Base-by-base conservation (phyloP, 495 filamentous ascomycete species). In the Tuber borchii region DNA sequence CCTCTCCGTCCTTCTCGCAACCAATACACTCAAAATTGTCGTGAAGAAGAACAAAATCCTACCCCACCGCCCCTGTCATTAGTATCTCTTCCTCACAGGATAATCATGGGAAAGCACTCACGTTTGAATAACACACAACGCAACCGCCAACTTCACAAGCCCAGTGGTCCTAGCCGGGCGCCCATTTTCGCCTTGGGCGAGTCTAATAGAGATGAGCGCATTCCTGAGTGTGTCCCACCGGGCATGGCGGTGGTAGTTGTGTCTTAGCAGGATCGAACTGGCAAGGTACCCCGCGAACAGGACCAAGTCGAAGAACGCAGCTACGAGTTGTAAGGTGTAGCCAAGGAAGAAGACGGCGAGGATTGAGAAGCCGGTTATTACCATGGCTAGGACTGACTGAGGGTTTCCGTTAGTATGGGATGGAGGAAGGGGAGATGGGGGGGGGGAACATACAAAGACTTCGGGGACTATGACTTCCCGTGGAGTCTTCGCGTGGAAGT, bases 241-340 rank as follows among this genome's bases (percentile, higher is more conserved):
- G 16, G 74, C 56, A 1, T 56, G 48, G 22, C 0, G 22, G 44
- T 81, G 81, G 73, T 37, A 83, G 51, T 83, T 83, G 45, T 79
- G 72, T 22, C 81, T 73, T n/a, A 83, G 74, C 20, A 83, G 69
- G 31, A 56, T 51, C 2, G 76, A 74, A n/a, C 75, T 78, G 17
- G 81, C 76, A 3, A 83, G 76, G 75, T 83, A 83, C 51, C 82
- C 81, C 6, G 81, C 81, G 43, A 78, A 83, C 42, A 83, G 71
- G 40, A 61, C 74, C 31, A 83, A 79, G 76, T 83, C 81, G 45
- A 83, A 75, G 76, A 75, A 42, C 16, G 78, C 76, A 10, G 81
- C 78, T 26, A 83, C 70, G 42, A 83, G 74, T 65, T 82, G 81
- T 1, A 81, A 71, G 22, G 69, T 75, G 68, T 76, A 76, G 45